These are phyloP conservation scores for Cairneyella variabilis DNA, from an alignment of 495 filamentous ascomycete genomes.

Conservation along the genomic window DNA sequence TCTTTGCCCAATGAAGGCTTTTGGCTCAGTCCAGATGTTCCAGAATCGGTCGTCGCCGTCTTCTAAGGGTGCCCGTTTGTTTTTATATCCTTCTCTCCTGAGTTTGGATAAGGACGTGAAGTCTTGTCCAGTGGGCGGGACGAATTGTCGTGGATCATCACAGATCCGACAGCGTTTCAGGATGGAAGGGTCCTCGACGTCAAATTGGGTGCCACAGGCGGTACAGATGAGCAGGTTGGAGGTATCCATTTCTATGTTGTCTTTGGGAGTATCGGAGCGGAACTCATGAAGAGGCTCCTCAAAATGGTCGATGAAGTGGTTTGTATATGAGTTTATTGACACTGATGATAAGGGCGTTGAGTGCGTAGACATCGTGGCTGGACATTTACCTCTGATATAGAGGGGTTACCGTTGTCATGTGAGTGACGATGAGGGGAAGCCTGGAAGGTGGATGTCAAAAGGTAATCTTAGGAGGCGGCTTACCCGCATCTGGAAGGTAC, in stretches of 20 bases:
- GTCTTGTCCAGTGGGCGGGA: conserved; percentile 53
- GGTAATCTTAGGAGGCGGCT: neutral
- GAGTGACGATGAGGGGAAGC: no score
- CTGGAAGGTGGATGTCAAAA: no score
- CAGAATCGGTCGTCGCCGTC: conserved; percentile 39
- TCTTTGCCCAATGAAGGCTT: conserved; percentile 69
- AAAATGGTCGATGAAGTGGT: neutral
- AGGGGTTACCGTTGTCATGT: no score
- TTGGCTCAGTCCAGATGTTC: conserved; percentile 56
- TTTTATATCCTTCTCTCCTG: conserved; percentile 8
- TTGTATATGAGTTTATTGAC: neutral
- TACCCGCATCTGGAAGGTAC: conserved; percentile 11
- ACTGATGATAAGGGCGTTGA: neutral
- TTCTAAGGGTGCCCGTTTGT: conserved; percentile 20
- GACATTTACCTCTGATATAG: no score
- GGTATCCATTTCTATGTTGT: conserved; percentile 7
- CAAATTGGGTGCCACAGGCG: conserved; percentile 69
- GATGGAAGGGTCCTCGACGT: conserved; percentile 36
- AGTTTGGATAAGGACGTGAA: conserved; percentile 47
- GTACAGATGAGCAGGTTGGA: conserved; percentile 57
- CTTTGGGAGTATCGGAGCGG: conserved; percentile 1
- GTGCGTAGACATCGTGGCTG: no score
- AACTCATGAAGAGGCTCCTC: conserved; percentile 11
- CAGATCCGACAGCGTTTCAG: conserved; percentile 65
- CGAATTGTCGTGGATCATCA: conserved; percentile 71